Base-by-base conservation (phyloP, 306 rosid species). In the Rosa multiflora region DNA sequence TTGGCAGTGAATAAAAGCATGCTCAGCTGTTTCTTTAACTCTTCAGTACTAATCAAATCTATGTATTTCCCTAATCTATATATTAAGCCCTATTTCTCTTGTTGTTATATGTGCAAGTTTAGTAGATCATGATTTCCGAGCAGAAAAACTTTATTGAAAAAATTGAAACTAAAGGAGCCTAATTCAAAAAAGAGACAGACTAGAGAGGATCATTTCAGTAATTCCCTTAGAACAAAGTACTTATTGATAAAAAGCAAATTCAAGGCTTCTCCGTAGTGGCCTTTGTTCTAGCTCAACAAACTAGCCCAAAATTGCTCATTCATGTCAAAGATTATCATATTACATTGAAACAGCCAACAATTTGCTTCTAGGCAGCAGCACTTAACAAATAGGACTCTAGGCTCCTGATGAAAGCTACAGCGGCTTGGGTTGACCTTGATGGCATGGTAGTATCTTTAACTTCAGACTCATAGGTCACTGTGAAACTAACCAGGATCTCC, bases 401-500 rank as follows among this genome's bases (percentile, higher is more conserved):
- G 80, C 69, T 4, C 23, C n/a, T 67, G 42, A 92, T 49, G 78
- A 81, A 92, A 14, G 78, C 70, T 4, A 88, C 67, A 51, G 88
- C 51, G 37, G 93, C 77, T 12, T 49, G 63, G 26, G 85, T 71
- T 55, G 86, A 82, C 73, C 76, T 83, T 1, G 20, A 21, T 2
- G 83, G 87, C 59, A 81, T 67, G 77, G 15, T 49, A 4, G 29
- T 80, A 29, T 85, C 90, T 69, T 83, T 81, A n/a, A 13, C 70
- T 40, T 85, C 86, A 5, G 85, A 66, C 70, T 82, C 91, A 83
- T 83, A 88, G 32, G 82, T 84, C 35, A 90, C 81, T 76, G 81
- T 87, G 43, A 92, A 68, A 12, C 86, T 80, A 46, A 90, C 91
- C 75, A 81, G 52, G 20, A 91, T 92, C 69, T 82, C 80, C 18